Percentiles rank a stretch among this genome's conserved stretches.
phyloP scores from a whole-genome alignment of 2,329 filamentous ascomycete species.

The Aspergillus fumigatus region DNA sequence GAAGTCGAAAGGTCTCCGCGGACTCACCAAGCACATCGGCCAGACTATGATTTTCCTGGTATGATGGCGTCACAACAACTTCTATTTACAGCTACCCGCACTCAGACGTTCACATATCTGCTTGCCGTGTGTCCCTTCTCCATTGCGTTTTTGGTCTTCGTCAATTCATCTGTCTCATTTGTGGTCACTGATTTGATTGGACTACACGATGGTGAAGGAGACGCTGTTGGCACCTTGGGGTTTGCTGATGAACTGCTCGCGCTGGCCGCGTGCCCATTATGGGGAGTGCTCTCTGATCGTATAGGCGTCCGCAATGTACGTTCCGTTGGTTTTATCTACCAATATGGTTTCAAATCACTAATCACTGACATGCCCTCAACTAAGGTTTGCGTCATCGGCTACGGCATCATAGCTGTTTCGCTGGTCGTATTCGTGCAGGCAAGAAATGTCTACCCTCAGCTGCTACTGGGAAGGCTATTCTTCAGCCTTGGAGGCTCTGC shows the following conservation, averaged over 20 bases:
- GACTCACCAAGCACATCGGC: background rate
- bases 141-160: conserved; percentile 62
- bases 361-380: background rate
- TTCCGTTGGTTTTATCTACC: conserved; percentile 1
- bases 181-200: conserved; percentile 61
- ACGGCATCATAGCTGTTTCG: conserved; percentile 71
- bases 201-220: conserved; percentile 51
- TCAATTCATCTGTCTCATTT: conserved; percentile 61
- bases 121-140: conserved; percentile 60
- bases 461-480: conserved; percentile 75
- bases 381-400: conserved; percentile 65
- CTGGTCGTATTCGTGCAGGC: conserved; percentile 81
- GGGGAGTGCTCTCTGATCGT: conserved; percentile 48
- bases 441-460: conserved; percentile 78
- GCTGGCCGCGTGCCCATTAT: conserved; percentile 45
- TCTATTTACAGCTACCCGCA: conserved; percentile 53
- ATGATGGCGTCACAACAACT: conserved; percentile 27
- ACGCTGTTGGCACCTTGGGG: conserved; percentile 54
- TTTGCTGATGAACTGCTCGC: conserved; percentile 49
- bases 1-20: background rate
- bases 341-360: background rate
- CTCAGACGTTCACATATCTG: conserved; percentile 57
- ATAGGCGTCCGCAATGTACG: conserved; percentile 46
- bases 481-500: conserved; percentile 93
- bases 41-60: background rate